Conservation (phyloP, 164 flowering plant species). For the Saururus chinensis region DNA sequence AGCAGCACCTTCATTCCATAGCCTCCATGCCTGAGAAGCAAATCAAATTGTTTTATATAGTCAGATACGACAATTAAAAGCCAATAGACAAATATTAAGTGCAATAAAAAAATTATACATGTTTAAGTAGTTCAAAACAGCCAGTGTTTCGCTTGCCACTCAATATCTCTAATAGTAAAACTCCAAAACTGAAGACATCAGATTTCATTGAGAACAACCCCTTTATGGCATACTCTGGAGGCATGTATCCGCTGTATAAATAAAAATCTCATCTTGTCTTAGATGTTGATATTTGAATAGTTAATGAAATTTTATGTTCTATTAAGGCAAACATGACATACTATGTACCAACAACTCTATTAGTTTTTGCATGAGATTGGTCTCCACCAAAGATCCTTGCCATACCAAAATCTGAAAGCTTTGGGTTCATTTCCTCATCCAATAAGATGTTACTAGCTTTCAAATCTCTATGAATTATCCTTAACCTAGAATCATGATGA, state of each 20-base stretch:
- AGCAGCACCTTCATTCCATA: constrained; percentile 6
- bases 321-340: background rate
- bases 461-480: constrained; percentile 9
- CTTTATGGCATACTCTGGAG: constrained; percentile 9
- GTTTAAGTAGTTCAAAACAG: constrained; percentile 7
- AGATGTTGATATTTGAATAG: background rate
- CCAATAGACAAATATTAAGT: background rate
- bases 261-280: background rate
- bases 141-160: constrained; percentile 13
- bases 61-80: background rate
- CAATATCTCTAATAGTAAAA: constrained; percentile 3
- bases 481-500: constrained; percentile 10
- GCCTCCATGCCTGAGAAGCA: constrained; percentile 7
- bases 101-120: background rate
- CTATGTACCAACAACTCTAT: constrained; percentile 9
- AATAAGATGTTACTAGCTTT: constrained; percentile 8
- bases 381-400: constrained; percentile 7
- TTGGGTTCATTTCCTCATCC: constrained; percentile 11
- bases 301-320: background rate
- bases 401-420: constrained; percentile 9
- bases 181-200: constrained; percentile 10
- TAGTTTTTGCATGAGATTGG: constrained; percentile 6
- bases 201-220: constrained; percentile 8
- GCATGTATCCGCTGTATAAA: constrained; percentile 9
- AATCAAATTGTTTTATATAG: background rate